Percentiles rank a stretch among this genome's conserved stretches.
phyloP scores from a whole-genome alignment of 495 filamentous ascomycete genomes.

The Penicillium odoratum region DNA sequence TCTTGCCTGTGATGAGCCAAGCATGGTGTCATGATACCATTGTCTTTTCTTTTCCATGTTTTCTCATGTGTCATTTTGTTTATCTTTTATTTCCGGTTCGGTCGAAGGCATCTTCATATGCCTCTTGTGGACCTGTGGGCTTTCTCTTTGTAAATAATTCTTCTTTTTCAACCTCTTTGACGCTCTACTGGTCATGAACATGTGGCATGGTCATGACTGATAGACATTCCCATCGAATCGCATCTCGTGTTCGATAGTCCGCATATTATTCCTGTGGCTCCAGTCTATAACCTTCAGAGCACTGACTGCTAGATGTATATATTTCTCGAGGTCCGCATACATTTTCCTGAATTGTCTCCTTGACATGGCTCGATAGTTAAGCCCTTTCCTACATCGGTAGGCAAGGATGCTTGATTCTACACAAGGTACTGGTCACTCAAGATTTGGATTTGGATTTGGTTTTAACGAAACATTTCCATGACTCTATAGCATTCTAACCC shows the following conservation, averaged over 20 bases:
- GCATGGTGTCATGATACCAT: slow-evolving; percentile 36
- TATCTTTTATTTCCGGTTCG: slow-evolving; percentile 11
- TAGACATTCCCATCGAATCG: slow-evolving; percentile 20
- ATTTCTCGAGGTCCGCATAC: background rate
- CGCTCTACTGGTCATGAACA: slow-evolving; percentile 15
- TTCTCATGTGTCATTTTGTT: slow-evolving; percentile 4
- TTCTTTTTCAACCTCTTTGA: slow-evolving; percentile 12
- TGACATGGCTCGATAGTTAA: too few species aligned
- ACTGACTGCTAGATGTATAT: slow-evolving; percentile 3
- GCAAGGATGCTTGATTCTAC: too few species aligned
- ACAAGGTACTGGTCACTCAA: too few species aligned
- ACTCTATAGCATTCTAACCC: background rate
- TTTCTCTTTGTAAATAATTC: slow-evolving; percentile 34
- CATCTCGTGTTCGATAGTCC: slow-evolving; percentile 15
- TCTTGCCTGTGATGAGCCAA: slow-evolving; percentile 29
- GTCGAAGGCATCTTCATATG: slow-evolving; percentile 26
- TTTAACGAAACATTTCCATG: background rate
- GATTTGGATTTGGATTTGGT: too few species aligned
- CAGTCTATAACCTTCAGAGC: background rate
- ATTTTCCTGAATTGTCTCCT: background rate
- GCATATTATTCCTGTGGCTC: background rate
- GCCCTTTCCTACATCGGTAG: too few species aligned
- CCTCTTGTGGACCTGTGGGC: slow-evolving; percentile 3
- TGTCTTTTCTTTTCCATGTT: slow-evolving; percentile 14
- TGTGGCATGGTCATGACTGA: slow-evolving; percentile 16